Conservation (phyloP, 176 grass and related monocot genomes). For the Juncus effusus region DNA sequence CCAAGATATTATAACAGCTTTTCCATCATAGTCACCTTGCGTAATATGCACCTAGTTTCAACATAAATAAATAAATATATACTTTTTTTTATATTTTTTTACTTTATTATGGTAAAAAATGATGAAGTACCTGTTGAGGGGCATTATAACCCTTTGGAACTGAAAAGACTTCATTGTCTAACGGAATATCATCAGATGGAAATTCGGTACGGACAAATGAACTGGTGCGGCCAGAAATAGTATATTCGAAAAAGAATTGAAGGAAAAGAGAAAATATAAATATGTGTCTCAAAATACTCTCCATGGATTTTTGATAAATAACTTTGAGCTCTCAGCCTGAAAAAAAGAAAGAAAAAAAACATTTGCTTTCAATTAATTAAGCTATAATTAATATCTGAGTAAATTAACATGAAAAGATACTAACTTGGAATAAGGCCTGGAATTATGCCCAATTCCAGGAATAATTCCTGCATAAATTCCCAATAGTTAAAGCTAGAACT, state of each 20-base stretch:
- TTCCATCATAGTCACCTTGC: conserved; percentile 96
- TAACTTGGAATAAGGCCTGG: not conserved
- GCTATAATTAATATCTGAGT: not conserved
- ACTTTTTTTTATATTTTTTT: no score
- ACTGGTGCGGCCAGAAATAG: conserved; percentile 55
- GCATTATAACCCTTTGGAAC: conserved; percentile 73
- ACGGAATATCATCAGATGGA: conserved; percentile 77
- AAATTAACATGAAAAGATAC: conserved; percentile 5
- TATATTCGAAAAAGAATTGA: conserved; percentile 34
- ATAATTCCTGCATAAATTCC: no score
- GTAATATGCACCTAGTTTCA: conserved; percentile 78
- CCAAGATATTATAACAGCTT: conserved; percentile 84
- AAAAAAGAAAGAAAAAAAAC: conserved; percentile 5
- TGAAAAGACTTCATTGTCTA: conserved; percentile 62
- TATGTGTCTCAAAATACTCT: conserved; percentile 9
- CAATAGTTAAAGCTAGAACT: no score
- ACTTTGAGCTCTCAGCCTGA: conserved; percentile 24
- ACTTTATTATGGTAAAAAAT: not conserved
- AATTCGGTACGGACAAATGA: conserved; percentile 64
- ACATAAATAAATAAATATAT: conserved; percentile 8
- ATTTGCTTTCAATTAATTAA: not conserved
- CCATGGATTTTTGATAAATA: conserved; percentile 32
- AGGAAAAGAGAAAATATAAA: conserved; percentile 37
- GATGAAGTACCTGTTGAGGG: conserved; percentile 65
- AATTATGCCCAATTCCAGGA: not conserved